Percentiles rank a stretch among this genome's conserved stretches.
phyloP scores from a whole-genome alignment of 345 rosid species.

The Citrus medica region DNA sequence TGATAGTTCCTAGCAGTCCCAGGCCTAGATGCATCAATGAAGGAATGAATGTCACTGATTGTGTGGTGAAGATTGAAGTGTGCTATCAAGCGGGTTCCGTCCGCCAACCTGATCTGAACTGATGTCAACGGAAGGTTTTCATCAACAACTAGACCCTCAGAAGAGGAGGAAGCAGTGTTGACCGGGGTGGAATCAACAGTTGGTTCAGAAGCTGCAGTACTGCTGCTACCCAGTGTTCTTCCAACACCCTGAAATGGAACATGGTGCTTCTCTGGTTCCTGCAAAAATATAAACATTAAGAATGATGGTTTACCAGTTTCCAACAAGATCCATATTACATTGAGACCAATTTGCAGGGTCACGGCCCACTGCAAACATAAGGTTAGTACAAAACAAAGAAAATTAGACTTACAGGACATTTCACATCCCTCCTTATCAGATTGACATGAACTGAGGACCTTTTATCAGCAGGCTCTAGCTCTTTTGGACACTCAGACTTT shows the following conservation, averaged over 20 bases:
- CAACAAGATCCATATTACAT: not conserved
- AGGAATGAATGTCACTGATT: constrained; percentile 52
- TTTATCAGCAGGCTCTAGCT: constrained; percentile 88
- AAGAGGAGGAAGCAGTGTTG: constrained; percentile 35
- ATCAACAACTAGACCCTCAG: constrained; percentile 47
- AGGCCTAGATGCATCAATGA: constrained; percentile 65
- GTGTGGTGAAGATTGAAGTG: constrained; percentile 78
- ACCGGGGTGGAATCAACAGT: constrained; percentile 18
- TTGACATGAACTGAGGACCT: constrained; percentile 82
- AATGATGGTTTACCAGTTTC: not conserved
- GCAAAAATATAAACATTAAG: constrained; percentile 14
- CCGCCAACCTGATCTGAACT: constrained; percentile 81
- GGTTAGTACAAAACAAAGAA: not conserved
- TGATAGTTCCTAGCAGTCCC: constrained; percentile 52
- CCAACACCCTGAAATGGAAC: constrained; percentile 86
- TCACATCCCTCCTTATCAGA: constrained; percentile 72
- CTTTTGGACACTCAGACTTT: constrained; percentile 94
- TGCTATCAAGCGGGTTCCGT: constrained; percentile 71
- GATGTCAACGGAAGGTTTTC: constrained; percentile 70
- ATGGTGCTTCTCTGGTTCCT: constrained; percentile 74
- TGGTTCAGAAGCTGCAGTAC: constrained; percentile 34
- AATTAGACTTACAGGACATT: constrained; percentile 58
- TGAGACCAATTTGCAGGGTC: not conserved
- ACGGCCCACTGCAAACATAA: not conserved
- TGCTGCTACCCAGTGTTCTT: constrained; percentile 83